These are phyloP conservation scores for Pleurotus cornucopiae DNA, from an alignment of 768 basidiomycete species.

Conservation along the genomic window DNA sequence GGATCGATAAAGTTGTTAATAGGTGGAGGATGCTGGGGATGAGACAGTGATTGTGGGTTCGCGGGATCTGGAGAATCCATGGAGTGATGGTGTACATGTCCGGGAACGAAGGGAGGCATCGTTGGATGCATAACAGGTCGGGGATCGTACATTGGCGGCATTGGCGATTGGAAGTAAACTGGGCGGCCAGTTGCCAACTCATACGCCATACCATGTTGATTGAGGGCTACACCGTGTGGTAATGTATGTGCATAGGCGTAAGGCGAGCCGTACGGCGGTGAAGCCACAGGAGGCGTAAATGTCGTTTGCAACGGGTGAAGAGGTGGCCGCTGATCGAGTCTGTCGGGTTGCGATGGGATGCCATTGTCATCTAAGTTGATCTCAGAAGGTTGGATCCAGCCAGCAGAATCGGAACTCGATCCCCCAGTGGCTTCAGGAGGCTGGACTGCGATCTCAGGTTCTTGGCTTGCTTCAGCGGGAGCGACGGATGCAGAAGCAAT, in stretches of 20 bases:
- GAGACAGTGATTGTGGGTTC: constrained; percentile 35
- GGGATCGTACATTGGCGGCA: constrained; percentile 60
- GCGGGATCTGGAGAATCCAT: constrained; percentile 62
- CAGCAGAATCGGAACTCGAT: neutral
- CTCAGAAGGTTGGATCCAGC: neutral
- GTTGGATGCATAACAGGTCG: constrained; percentile 60
- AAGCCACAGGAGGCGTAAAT: constrained; percentile 41
- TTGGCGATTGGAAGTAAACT: constrained; percentile 63
- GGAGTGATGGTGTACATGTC: constrained; percentile 60
- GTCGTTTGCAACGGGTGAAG: constrained; percentile 37
- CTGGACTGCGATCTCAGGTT: neutral
- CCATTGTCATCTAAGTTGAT: neutral
- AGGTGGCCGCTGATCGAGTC: constrained; percentile 27
- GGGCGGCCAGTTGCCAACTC: constrained; percentile 80
- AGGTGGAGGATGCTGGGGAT: constrained; percentile 46
- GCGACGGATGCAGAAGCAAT: neutral
- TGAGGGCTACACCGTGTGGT: constrained; percentile 72
- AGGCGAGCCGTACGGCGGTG: constrained; percentile 65
- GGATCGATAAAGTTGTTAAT: constrained; percentile 64
- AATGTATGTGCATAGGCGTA: constrained; percentile 58
- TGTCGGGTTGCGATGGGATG: neutral
- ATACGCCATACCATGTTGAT: constrained; percentile 75
- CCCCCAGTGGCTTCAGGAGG: neutral
- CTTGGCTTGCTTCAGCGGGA: neutral
- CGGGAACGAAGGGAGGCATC: constrained; percentile 52